Percentiles rank a stretch among this genome's conserved stretches.
phyloP scores from a whole-genome alignment of 2,329 filamentous ascomycete genomes.

The Cadophora gregata region DNA sequence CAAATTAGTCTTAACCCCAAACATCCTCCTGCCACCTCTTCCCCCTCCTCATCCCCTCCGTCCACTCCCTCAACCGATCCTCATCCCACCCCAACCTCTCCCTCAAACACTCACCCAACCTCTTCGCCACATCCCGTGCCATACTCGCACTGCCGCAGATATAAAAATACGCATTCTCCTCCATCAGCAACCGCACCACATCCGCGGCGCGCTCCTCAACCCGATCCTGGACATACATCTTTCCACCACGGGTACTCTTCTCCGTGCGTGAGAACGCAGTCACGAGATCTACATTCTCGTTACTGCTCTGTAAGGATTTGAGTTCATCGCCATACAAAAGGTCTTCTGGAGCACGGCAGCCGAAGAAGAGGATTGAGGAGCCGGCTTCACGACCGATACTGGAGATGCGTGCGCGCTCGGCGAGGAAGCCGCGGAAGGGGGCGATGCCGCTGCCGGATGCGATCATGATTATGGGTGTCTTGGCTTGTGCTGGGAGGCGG shows the following conservation, averaged over 20 bases:
- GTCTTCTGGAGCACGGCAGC: constrained; percentile 52
- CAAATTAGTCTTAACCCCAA: no score
- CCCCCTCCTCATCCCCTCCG: constrained; percentile 53
- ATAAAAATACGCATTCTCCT: constrained; percentile 48
- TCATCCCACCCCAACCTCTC: constrained; percentile 48
- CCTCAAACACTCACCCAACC: constrained; percentile 47
- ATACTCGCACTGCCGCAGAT: constrained; percentile 51
- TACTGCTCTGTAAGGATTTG: constrained; percentile 27
- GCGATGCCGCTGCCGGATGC: constrained; percentile 55
- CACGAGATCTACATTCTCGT: constrained; percentile 39
- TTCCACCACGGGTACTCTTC: constrained; percentile 22
- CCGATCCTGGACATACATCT: constrained; percentile 48
- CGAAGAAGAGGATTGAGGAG: constrained; percentile 54
- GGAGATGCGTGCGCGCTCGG: constrained; percentile 51
- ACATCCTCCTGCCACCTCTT: constrained; percentile 62
- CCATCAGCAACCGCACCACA: constrained; percentile 38
- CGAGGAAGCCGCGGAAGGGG: constrained; percentile 54
- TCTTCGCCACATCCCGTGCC: constrained; percentile 52
- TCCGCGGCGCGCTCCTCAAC: constrained; percentile 44
- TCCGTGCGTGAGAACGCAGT: constrained; percentile 44
- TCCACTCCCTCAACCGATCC: constrained; percentile 52
- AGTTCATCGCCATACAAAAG: constrained; percentile 51
- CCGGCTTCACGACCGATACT: constrained; percentile 51
- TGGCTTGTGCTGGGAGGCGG: constrained; percentile 50
- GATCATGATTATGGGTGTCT: constrained; percentile 58